Conservation (phyloP, 371 early-diverging fungal species). For the Lichtheimia ornata region DNA sequence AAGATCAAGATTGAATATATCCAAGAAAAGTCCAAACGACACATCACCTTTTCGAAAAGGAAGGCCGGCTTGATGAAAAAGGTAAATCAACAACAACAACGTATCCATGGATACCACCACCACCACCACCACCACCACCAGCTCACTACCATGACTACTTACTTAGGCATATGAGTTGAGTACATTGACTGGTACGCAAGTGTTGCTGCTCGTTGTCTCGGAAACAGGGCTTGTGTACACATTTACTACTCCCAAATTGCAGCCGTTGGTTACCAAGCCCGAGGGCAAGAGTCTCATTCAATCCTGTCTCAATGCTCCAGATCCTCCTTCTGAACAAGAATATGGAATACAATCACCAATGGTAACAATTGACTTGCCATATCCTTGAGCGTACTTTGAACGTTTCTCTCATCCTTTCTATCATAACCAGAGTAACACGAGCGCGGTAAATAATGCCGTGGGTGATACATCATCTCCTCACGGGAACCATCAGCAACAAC, state of each 20-base stretch:
- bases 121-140: too few species aligned
- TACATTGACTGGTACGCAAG: constrained; percentile 97
- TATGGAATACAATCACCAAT: too few species aligned
- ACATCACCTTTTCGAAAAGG: constrained; percentile 97
- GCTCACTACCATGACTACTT: not conserved
- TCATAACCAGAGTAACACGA: too few species aligned
- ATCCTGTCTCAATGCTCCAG: constrained; percentile 89
- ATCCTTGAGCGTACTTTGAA: too few species aligned
- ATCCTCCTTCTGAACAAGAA: constrained; percentile 19
- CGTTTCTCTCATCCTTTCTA: too few species aligned
- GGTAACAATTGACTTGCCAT: too few species aligned
- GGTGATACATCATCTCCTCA: too few species aligned
- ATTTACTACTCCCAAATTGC: constrained; percentile 96
- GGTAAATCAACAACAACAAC: constrained; percentile 33
- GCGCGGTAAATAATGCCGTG: too few species aligned
- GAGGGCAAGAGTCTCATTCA: constrained; percentile 96
- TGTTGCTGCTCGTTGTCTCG: constrained; percentile 94
- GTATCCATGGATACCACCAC: too few species aligned
- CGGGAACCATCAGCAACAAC: too few species aligned
- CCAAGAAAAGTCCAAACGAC: constrained; percentile 90
- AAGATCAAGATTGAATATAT: constrained; percentile 98
- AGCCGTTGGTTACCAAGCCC: constrained; percentile 92
- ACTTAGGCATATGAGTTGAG: constrained; percentile 94
- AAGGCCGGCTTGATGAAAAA: constrained; percentile 99
- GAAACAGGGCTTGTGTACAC: constrained; percentile 99